These are phyloP conservation scores for Ceratonia siliqua DNA, from an alignment of 306 rosid species.

Conservation along the genomic window DNA sequence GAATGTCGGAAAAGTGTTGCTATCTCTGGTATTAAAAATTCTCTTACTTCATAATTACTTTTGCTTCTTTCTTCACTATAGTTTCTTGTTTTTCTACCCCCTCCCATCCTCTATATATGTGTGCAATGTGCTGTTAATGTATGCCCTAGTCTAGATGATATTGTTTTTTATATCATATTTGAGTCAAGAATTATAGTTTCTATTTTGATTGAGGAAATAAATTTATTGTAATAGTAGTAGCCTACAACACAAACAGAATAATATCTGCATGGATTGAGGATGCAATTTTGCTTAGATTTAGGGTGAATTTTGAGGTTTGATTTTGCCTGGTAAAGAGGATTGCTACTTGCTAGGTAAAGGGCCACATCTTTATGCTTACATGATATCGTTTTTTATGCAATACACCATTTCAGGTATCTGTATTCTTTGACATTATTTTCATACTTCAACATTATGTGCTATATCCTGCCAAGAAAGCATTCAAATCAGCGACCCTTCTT, in stretches of 20 bases:
- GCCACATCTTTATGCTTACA: neutral
- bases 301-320: neutral
- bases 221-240: neutral
- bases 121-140: neutral
- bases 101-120: neutral
- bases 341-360: neutral
- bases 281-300: neutral
- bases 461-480: slow-evolving; percentile 27
- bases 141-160: no score
- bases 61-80: neutral
- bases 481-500: slow-evolving; percentile 4
- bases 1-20: slow-evolving; percentile 78
- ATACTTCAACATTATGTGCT: slow-evolving; percentile 48
- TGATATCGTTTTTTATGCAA: slow-evolving; percentile 7
- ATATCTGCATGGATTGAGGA: neutral
- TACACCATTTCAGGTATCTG: slow-evolving; percentile 63
- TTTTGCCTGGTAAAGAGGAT: neutral
- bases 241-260: neutral
- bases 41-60: slow-evolving; percentile 11
- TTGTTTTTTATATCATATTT: slow-evolving; percentile 6
- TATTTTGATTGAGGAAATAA: neutral
- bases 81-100: neutral
- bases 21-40: slow-evolving; percentile 72
- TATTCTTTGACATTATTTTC: slow-evolving; percentile 70
- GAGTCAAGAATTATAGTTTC: slow-evolving; percentile 1